phyloP scores from a whole-genome alignment of 2,329 filamentous ascomycete genomes.

The Colletotrichum sp. region DNA sequence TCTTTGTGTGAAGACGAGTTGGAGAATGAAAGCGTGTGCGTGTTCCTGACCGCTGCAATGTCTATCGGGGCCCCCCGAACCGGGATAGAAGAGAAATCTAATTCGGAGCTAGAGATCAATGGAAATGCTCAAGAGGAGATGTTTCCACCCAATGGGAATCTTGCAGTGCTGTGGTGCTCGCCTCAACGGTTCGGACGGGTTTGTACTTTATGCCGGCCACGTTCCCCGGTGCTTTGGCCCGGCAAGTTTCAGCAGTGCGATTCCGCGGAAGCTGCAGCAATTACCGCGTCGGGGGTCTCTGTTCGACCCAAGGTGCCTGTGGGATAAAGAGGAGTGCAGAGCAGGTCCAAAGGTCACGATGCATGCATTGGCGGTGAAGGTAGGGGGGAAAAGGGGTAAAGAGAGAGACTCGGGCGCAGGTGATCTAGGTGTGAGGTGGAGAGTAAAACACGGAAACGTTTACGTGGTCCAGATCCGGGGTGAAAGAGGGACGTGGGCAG shows the following conservation, averaged over 20 bases:
- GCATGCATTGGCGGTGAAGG: not conserved
- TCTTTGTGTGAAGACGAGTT: not conserved
- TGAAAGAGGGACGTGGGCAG: not conserved
- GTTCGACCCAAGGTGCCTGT: not conserved
- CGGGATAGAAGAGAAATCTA: not conserved
- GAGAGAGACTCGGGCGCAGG: not conserved
- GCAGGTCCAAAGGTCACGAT: not conserved
- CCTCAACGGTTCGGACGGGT: not conserved
- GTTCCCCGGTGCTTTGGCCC: slow-evolving; percentile 8
- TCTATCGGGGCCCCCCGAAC: not conserved
- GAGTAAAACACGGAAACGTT: not conserved
- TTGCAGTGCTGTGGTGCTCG: not conserved
- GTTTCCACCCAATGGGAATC: not conserved
- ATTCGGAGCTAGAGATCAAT: not conserved
- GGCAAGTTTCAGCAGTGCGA: not conserved
- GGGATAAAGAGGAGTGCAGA: not conserved
- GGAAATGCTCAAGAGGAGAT: not conserved
- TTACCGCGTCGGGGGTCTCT: not conserved
- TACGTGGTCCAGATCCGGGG: not conserved
- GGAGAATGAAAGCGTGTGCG: not conserved
- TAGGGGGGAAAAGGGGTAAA: not conserved
- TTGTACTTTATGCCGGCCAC: not conserved
- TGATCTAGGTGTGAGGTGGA: not conserved
- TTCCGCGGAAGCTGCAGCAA: not conserved
- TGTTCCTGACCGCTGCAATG: not conserved